These are phyloP conservation scores for Cutaneotrichosporon sp. DNA, from an alignment of 1,284 basidiomycete species.

Conservation along the genomic window DNA sequence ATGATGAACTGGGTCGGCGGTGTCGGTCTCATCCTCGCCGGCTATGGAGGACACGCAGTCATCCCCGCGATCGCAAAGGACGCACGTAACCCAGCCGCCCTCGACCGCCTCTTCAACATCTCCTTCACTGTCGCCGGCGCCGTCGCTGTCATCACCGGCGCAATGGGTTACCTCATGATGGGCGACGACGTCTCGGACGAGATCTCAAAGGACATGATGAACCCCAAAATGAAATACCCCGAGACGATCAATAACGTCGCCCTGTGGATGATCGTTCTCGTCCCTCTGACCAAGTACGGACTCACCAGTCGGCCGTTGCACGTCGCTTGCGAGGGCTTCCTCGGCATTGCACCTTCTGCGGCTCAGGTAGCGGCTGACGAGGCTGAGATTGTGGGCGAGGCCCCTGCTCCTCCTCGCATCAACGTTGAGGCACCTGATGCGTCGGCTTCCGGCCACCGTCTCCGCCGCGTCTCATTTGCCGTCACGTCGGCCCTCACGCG, in stretches of 20 bases:
- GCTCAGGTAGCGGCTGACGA: too few species aligned
- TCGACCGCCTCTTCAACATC: slow-evolving; percentile 61
- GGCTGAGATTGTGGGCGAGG: too few species aligned
- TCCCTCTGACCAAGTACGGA: slow-evolving; percentile 85
- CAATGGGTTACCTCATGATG: slow-evolving; percentile 89
- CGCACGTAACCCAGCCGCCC: slow-evolving; percentile 79
- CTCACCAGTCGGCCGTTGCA: slow-evolving; percentile 82
- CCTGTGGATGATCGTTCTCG: slow-evolving; percentile 86
- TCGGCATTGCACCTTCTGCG: slow-evolving; percentile 60
- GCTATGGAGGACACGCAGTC: slow-evolving; percentile 91
- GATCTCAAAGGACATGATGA: slow-evolving; percentile 82
- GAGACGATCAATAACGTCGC: slow-evolving; percentile 69
- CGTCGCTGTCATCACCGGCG: slow-evolving; percentile 77
- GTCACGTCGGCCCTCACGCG: slow-evolving; percentile 16
- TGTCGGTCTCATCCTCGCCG: slow-evolving; percentile 88
- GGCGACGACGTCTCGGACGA: slow-evolving; percentile 78
- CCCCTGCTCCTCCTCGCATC: neutral
- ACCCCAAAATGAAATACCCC: slow-evolving; percentile 70
- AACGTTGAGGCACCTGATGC: neutral
- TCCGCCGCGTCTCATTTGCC: slow-evolving; percentile 9
- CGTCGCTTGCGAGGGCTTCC: slow-evolving; percentile 70
- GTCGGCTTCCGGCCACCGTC: neutral
- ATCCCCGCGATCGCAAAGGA: slow-evolving; percentile 86
- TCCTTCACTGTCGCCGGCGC: slow-evolving; percentile 61
- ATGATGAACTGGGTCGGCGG: slow-evolving; percentile 56